Conservation (phyloP, 192 early-diverging fungal species). For the Dissophora globulifera region DNA sequence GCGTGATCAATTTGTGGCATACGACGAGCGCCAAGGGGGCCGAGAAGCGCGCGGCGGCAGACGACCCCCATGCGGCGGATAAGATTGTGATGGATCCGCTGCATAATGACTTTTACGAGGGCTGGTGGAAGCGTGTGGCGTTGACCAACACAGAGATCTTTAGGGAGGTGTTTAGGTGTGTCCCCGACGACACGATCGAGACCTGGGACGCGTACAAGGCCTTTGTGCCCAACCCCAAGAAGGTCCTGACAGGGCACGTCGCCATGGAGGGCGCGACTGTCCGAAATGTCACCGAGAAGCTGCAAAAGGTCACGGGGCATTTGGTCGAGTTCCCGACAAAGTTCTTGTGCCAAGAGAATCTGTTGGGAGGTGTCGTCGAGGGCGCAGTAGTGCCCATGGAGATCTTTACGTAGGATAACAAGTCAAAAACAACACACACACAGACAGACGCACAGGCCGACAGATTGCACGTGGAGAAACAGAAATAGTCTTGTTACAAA, state of each 20-base stretch:
- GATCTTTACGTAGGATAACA: conserved; percentile 57
- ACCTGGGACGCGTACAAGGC: conserved; percentile 54
- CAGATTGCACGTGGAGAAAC: background rate
- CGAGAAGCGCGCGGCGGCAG: conserved; percentile 14
- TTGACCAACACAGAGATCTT: conserved; percentile 73
- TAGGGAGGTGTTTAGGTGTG: conserved; percentile 83
- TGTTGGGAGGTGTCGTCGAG: conserved; percentile 58
- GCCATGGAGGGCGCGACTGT: conserved; percentile 53
- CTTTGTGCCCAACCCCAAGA: conserved; percentile 59
- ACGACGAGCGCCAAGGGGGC: background rate
- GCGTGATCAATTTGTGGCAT: conserved; percentile 20
- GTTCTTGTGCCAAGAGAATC: conserved; percentile 63
- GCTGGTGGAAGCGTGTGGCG: conserved; percentile 70
- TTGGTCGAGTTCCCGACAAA: conserved; percentile 63
- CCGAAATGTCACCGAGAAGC: conserved; percentile 35
- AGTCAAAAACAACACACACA: too few species aligned
- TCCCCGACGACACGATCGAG: conserved; percentile 84
- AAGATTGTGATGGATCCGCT: conserved; percentile 76
- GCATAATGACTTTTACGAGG: conserved; percentile 67
- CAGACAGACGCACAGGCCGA: too few species aligned
- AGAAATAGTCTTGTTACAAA: too few species aligned
- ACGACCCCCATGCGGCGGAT: conserved; percentile 47
- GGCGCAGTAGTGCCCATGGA: conserved; percentile 65
- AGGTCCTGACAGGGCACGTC: conserved; percentile 61
- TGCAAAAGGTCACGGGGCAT: conserved; percentile 59